phyloP scores from a whole-genome alignment of 805 yeast genomes.

The Novakomyces olei region DNA sequence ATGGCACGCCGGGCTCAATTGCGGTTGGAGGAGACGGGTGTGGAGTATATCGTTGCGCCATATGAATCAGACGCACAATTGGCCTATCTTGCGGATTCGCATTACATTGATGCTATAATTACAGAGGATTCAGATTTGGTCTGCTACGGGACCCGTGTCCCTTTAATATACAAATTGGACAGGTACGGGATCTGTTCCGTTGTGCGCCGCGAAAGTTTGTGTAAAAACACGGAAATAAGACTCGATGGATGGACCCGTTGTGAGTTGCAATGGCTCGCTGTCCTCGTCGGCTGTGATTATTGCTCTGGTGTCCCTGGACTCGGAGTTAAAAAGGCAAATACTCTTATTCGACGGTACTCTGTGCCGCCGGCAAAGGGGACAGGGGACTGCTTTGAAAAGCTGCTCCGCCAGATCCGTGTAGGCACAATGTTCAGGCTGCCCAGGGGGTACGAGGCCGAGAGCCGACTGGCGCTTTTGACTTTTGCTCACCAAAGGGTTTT shows the following conservation, averaged over 20 bases:
- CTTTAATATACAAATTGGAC: constrained; percentile 68
- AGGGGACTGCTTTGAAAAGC: too few species aligned
- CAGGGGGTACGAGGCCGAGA: constrained; percentile 34
- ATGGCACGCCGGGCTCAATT: constrained; percentile 70
- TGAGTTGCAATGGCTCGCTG: constrained; percentile 55
- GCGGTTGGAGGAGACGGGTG: constrained; percentile 27
- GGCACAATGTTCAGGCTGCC: constrained; percentile 43
- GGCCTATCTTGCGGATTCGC: constrained; percentile 62
- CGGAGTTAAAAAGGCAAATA: constrained; percentile 59
- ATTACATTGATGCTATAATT: constrained; percentile 61
- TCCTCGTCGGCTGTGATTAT: constrained; percentile 91
- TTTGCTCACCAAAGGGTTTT: constrained; percentile 73
- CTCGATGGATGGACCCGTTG: constrained; percentile 29
- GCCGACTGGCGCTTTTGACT: constrained; percentile 46
- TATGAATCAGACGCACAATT: constrained; percentile 96
- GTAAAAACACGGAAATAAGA: constrained; percentile 24
- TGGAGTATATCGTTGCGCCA: constrained; percentile 79
- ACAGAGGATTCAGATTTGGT: constrained; percentile 89
- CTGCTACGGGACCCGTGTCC: constrained; percentile 56
- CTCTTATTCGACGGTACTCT: constrained; percentile 28
- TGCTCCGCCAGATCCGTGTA: constrained; percentile 33
- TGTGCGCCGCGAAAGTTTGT: constrained; percentile 35
- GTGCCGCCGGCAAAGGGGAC: too few species aligned
- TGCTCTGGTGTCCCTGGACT: constrained; percentile 65
- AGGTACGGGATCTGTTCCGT: constrained; percentile 47